phyloP scores from a whole-genome alignment of 2,329 filamentous ascomycete genomes.

The Tolypocladium sp. region DNA sequence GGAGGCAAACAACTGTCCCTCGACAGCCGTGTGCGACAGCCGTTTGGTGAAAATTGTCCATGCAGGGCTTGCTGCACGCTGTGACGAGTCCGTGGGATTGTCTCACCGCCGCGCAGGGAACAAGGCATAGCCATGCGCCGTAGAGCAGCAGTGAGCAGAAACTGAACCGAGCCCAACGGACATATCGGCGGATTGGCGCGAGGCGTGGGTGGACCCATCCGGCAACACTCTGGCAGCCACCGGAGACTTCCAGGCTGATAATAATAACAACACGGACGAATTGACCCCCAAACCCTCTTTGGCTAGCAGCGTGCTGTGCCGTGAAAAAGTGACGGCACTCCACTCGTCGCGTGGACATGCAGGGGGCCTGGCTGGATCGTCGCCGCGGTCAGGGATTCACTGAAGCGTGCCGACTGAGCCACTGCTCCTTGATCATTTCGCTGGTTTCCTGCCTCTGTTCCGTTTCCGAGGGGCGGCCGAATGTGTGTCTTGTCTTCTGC shows the following conservation, averaged over 20 bases:
- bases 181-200: neutral
- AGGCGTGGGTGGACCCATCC: neutral
- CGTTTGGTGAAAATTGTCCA: neutral
- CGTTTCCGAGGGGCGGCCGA: neutral
- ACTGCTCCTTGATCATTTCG: conserved; percentile 2
- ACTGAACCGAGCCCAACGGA: neutral
- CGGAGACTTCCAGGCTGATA: neutral
- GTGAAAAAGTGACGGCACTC: neutral
- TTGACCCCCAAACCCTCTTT: neutral
- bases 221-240: neutral
- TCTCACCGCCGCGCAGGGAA: neutral
- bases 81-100: neutral
- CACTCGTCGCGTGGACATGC: conserved; percentile 3
- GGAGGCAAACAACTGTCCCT: neutral
- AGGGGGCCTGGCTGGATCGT: neutral
- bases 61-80: neutral
- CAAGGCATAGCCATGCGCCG: neutral
- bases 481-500: neutral
- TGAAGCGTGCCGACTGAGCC: neutral
- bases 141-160: neutral
- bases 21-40: neutral
- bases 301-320: neutral
- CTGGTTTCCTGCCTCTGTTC: neutral
- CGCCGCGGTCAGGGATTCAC: neutral
- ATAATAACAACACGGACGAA: neutral